Evolutionary conservation across 2,329 filamentous ascomycete species (phyloP), one percentile per base, ranked within the genome.

Genomic region (Sporothrix sp.): DNA sequence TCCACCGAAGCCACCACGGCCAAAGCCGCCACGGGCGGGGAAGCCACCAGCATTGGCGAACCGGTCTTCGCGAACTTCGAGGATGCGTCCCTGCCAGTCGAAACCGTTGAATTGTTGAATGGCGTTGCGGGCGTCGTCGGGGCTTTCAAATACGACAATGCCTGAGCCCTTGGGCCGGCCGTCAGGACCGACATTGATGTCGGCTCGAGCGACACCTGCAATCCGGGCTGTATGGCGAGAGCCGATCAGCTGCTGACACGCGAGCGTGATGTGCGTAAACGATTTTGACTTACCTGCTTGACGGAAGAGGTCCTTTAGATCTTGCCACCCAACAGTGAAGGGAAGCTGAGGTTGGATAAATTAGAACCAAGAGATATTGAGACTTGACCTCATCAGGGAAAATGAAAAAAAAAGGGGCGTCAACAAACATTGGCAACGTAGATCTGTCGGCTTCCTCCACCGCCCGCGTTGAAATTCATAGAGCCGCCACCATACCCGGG

Each of bases 91-190:
- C 67, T 97, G 91, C 93, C 93, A 98, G 57, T 98, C 93, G 65
- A 95, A 97, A 53, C 93, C 93, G 65, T 97, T 96, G 75, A 97
- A 98, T 60, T 96, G 90, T 63, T 89, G 83, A 58, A 98, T 98
- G 20, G 93, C 93, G 63, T 89, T 95, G 58, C 89, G 87, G 37
- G 93, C 91, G 68, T 98, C 93, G 53, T 97, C 90, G 1, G 89
- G 81, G 52, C 83, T 91, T 66, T 98, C 93, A 65, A 96, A 98
- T 37, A 93, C 89, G 55, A 98, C 93, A 52, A 97, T 95, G 58
- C 93, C 93, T 46, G 93, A 95, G 50, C 93, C 93, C 73, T 97
- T 98, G 44, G 93, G 89, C 57, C 90, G 83, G 57, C 93, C 91
- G 62, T 95, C 91, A 11, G 87, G 87, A 50, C 90, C 87, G 54